phyloP scores from a whole-genome alignment of 2,329 filamentous ascomycete genomes.

The Aspergillus arachidicola region DNA sequence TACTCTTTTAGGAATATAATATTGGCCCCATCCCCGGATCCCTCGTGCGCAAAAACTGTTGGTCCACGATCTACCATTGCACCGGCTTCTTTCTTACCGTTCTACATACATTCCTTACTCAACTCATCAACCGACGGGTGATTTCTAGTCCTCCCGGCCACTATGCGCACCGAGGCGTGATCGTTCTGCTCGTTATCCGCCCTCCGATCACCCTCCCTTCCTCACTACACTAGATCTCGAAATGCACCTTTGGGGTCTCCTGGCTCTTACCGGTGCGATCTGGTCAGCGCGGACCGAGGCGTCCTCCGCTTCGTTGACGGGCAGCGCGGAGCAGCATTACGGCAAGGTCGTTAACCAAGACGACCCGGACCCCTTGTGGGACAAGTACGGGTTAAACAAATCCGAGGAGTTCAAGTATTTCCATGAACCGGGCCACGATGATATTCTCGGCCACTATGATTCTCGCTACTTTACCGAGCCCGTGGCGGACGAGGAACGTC shows the following conservation, averaged over 20 bases:
- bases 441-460: conserved; percentile 73
- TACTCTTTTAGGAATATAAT: conserved; percentile 5
- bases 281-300: conserved; percentile 22
- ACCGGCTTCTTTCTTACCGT: not conserved
- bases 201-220: not conserved
- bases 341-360: conserved; percentile 17
- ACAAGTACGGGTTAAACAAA: conserved; percentile 30
- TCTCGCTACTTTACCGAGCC: conserved; percentile 66
- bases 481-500: conserved; percentile 67
- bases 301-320: conserved; percentile 15
- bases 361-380: conserved; percentile 21
- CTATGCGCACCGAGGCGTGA: conserved; percentile 22
- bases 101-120: not conserved
- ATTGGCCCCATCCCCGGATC: not conserved
- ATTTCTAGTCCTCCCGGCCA: not conserved
- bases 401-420: conserved; percentile 62
- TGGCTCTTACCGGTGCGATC: conserved; percentile 22
- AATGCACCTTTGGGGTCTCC: conserved; percentile 25
- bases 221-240: conserved; percentile 11
- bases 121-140: not conserved
- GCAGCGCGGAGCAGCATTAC: conserved; percentile 9
- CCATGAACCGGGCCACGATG: conserved; percentile 63
- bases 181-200: not conserved
- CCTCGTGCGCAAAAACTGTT: not conserved
- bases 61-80: not conserved